Evolutionary conservation across 2,329 filamentous ascomycete genomes (phyloP), one percentile per base, ranked within the genome.

Genomic region (Trichoderma sp.): DNA sequence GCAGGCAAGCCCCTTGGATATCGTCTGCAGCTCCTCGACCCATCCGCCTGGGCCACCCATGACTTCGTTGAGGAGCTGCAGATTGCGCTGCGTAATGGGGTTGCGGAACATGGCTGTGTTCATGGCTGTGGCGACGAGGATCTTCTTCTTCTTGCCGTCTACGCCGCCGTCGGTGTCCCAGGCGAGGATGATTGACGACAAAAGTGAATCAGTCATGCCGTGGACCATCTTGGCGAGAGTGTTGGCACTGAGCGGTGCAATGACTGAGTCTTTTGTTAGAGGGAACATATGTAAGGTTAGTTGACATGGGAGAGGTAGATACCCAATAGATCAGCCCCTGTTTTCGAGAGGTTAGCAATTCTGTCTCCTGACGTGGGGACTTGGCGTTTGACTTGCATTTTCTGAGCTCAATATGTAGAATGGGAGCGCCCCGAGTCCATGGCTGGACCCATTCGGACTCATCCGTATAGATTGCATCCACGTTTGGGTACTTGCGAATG

Each of bases 101-200:
- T 97, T 92, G 63, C 83, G 81, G 90, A 91, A 96, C 93, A 97
- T 97, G 4, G 89, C 88, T 26, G 87, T 92, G 75, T 97, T 97
- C 92, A 97, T 96, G 34, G 90, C 88, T 1, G 89, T 88, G 2
- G 90, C 90, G 0, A 94, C 90, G 1, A 95, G 72, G 43, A 96
- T 92, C 68, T 82, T 85, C 75, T 89, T 89, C 75, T 82, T 86
- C 6, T 50, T 57, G 17, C 74, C 76, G 67, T 90, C 87, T 7
- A 89, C 78, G 17, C 81, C 74, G 0, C 87, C 86, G n/a, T 82
- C 82, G 0, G 88, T 88, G 76, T 98, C 94, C 95, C 94, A 99
- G 0, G 94, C 94, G 21, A 94, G 82, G 44, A 95, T 83, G 0
- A 95, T 89, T 55, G 79, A 83, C 15, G 87, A 89, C 5, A 97